phyloP scores from a whole-genome alignment of 768 basidiomycete genomes.

The Asterophora lycoperdoides region DNA sequence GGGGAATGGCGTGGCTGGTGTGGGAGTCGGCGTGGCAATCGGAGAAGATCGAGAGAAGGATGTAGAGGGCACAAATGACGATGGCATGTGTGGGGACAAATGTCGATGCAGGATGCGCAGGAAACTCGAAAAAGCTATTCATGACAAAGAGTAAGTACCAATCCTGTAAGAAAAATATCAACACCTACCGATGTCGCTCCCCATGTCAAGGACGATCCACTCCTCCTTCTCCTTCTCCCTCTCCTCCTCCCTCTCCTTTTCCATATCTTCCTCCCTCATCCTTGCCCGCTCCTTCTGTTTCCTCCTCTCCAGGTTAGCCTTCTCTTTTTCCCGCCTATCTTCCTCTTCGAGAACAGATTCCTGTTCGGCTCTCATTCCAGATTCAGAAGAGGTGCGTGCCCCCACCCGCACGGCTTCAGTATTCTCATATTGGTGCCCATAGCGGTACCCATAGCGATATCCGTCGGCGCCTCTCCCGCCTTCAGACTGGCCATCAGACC shows the following conservation, averaged over 20 bases:
- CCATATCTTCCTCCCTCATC: constrained; percentile 13
- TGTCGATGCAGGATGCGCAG: constrained; percentile 51
- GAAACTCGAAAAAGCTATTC: constrained; percentile 43
- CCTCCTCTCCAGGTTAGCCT: constrained; percentile 12
- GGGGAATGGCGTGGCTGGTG: constrained; percentile 25
- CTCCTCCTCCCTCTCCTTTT: constrained; percentile 22
- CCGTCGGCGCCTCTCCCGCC: constrained; percentile 1
- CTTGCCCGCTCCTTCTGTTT: constrained; percentile 20
- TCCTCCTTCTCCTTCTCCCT: constrained; percentile 34
- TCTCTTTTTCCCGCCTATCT: constrained; percentile 13
- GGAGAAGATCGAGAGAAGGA: constrained; percentile 8
- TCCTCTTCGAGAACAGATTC: constrained; percentile 11
- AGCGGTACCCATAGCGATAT: constrained; percentile 24
- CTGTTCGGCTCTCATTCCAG: neutral
- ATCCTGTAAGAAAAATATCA: too few species aligned
- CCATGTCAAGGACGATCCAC: constrained; percentile 51
- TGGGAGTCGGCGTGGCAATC: constrained; percentile 4
- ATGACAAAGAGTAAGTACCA: neutral
- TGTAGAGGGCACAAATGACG: constrained; percentile 36
- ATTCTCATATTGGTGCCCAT: constrained; percentile 17
- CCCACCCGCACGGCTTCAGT: constrained; percentile 9
- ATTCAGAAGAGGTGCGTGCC: constrained; percentile 6
- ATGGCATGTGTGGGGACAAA: constrained; percentile 28
- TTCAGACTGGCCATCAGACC: constrained; percentile 10
- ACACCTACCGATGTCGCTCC: constrained; percentile 18